phyloP scores from a whole-genome alignment of 108 stramenopile species.

The Fragilaria crotonensis region DNA sequence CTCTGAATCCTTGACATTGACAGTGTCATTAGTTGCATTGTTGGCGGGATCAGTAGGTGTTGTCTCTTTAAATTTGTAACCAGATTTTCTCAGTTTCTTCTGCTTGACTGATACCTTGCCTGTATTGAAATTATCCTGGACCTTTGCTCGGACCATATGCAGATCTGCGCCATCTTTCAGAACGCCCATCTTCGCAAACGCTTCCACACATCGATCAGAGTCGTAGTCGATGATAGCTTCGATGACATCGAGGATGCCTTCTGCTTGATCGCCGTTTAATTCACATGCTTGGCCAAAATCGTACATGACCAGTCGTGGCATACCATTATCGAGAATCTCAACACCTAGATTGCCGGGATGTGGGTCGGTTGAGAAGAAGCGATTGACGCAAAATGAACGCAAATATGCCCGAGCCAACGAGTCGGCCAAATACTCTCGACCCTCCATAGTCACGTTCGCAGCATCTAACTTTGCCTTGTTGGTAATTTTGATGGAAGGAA shows the following conservation, averaged over 20 bases:
- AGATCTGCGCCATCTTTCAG: slow-evolving; percentile 66
- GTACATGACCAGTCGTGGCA: slow-evolving; percentile 69
- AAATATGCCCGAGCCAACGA: slow-evolving; percentile 69
- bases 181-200: slow-evolving; percentile 77
- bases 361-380: slow-evolving; percentile 83
- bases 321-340: slow-evolving; percentile 40
- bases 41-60: slow-evolving; percentile 4
- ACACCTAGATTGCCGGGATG: slow-evolving; percentile 82
- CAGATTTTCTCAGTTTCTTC: slow-evolving; percentile 21
- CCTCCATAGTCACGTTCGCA: slow-evolving; percentile 52
- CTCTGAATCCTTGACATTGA: slow-evolving; percentile 48
- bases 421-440: slow-evolving; percentile 66
- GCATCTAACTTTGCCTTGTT: slow-evolving; percentile 48
- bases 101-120: slow-evolving; percentile 63
- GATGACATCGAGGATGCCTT: slow-evolving; percentile 74
- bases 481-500: slow-evolving; percentile 76
- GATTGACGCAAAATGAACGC: slow-evolving; percentile 69
- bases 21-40: slow-evolving; percentile 1
- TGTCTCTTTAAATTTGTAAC: slow-evolving; percentile 24
- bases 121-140: slow-evolving; percentile 69
- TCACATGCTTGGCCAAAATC: slow-evolving; percentile 85
- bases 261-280: slow-evolving; percentile 50
- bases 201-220: slow-evolving; percentile 57
- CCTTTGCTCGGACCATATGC: slow-evolving; percentile 53
- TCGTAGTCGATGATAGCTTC: slow-evolving; percentile 79